A percentile compares a stretch with the other conserved stretches of the same genome.
phyloP scores from a whole-genome alignment of 352 stramenopile species.

The Pythium guiyangense region DNA sequence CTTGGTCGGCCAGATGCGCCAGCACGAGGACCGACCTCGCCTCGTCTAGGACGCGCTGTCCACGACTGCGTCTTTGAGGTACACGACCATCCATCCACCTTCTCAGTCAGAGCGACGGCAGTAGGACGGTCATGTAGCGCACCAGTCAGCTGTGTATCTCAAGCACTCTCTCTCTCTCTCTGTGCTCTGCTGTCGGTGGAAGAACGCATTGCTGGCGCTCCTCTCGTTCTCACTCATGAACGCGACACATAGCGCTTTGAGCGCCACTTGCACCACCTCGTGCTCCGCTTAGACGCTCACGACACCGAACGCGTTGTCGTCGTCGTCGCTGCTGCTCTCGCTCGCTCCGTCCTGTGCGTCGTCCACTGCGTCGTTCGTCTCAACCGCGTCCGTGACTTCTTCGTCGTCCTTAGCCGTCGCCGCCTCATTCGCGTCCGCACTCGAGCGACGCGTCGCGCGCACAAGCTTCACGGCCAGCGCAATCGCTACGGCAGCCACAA shows the following conservation, averaged over 20 bases:
- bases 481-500: background rate
- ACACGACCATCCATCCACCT: too few species aligned
- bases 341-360: too few species aligned
- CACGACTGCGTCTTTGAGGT: background rate
- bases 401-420: background rate
- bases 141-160: conserved; percentile 5
- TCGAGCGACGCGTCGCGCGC: background rate
- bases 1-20: conserved; percentile 20
- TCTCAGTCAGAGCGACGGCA: too few species aligned
- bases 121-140: background rate
- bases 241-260: too few species aligned
- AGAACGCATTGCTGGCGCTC: too few species aligned
- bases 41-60: conserved; percentile 5
- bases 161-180: too few species aligned
- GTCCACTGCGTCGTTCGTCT: too few species aligned
- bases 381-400: background rate
- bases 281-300: background rate
- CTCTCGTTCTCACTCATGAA: too few species aligned
- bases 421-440: background rate
- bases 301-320: too few species aligned
- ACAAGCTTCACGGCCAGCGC: background rate
- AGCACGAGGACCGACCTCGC: conserved; percentile 10
- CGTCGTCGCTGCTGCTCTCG: too few species aligned
- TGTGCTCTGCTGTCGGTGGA: too few species aligned
- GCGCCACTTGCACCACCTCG: too few species aligned